These are phyloP conservation scores for Tricholoma flavovirens DNA, from an alignment of 768 basidiomycete species.

Conservation along the genomic window DNA sequence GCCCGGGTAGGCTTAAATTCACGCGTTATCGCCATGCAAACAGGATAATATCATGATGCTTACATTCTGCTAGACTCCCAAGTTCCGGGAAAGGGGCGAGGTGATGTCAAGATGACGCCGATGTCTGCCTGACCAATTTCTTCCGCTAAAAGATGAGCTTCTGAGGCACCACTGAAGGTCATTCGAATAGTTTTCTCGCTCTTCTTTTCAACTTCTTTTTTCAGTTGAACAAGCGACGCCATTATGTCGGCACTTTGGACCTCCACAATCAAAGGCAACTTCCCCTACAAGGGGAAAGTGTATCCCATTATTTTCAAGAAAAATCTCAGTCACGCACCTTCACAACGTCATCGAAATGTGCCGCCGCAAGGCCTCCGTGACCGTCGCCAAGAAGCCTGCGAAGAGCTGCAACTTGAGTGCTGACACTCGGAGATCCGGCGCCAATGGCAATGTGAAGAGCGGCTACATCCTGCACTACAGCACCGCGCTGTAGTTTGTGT, in stretches of 20 bases:
- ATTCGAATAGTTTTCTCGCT: conserved; percentile 39
- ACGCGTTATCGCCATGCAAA: background rate
- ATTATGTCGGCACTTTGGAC: conserved; percentile 79
- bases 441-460: conserved; percentile 63
- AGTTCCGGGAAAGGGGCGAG: conserved; percentile 60
- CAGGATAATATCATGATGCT: conserved; percentile 13
- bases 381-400: conserved; percentile 48
- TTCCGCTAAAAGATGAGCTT: conserved; percentile 65
- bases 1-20: conserved; percentile 53
- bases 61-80: conserved; percentile 73
- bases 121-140: conserved; percentile 51
- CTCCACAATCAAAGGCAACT: conserved; percentile 67
- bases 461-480: conserved; percentile 56
- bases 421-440: conserved; percentile 50
- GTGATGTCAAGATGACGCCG: conserved; percentile 44
- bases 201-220: conserved; percentile 49
- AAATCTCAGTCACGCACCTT: conserved; percentile 24
- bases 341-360: conserved; percentile 42
- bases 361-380: conserved; percentile 28
- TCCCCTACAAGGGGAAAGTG: conserved; percentile 38
- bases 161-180: conserved; percentile 60
- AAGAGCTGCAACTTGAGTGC: conserved; percentile 73
- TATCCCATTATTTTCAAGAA: background rate
- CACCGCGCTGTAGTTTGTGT: conserved; percentile 56
- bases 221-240: conserved; percentile 66